phyloP scores from a whole-genome alignment of 2,329 filamentous ascomycete species.

The Alternaria gaisen region DNA sequence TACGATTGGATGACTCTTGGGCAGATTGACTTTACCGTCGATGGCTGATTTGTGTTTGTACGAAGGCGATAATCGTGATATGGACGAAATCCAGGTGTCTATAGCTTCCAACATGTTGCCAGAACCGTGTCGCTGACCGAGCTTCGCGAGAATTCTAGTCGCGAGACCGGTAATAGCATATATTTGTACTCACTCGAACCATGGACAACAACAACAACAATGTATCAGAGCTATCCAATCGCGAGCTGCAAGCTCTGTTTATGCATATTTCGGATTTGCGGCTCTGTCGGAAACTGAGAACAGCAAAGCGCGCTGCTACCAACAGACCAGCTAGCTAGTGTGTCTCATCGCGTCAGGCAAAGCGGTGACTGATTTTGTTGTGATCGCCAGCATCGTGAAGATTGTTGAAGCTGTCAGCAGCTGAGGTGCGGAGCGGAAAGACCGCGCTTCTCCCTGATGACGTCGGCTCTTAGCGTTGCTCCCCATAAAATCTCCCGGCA shows the following conservation, averaged over 20 bases:
- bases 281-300: not conserved
- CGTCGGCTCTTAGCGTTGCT: not conserved
- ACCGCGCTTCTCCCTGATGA: not conserved
- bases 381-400: not conserved
- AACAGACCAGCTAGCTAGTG: not conserved
- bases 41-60: not conserved
- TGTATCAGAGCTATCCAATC: not conserved
- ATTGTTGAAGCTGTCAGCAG: not conserved
- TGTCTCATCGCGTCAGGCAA: too few relatives aligned
- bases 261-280: not conserved
- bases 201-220: fast-evolving
- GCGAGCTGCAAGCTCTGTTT: not conserved
- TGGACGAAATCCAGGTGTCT: not conserved
- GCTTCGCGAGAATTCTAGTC: not conserved
- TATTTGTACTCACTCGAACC: not conserved
- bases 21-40: not conserved
- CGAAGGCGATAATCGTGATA: not conserved
- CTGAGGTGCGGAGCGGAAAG: not conserved
- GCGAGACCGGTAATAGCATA: fast-evolving
- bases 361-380: not conserved
- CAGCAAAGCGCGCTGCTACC: not conserved
- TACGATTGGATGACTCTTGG: not conserved
- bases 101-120: not conserved
- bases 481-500: too few relatives aligned
- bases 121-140: not conserved